Base-by-base conservation (phyloP, 441 rosid genomes). In the Hura crepitans region DNA sequence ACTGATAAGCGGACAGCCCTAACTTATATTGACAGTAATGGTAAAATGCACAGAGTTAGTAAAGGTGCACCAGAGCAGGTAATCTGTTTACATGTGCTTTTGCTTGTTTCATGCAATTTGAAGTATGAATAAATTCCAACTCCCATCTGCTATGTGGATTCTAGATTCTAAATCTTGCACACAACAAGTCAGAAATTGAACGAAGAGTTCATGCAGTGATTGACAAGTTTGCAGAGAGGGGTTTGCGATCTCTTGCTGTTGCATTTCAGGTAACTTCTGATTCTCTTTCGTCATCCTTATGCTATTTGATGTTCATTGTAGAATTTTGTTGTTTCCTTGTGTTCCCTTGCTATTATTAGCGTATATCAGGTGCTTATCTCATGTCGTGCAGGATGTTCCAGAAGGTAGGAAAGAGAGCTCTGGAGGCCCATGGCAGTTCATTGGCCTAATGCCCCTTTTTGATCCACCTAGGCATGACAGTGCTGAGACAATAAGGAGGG, bases 41-140 rank as follows among this genome's bases (percentile, higher is more conserved):
- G 98, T 68, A 91, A 83, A 85, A 89, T 88, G 98, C 97, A 89
- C 49, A 85, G 98, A 80, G 98, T 93, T 73, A 93, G 98, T 82
- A 93, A 93, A 85, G 98, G 98, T 66, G 98, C 98, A 59, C 98
- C 98, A 0, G 98, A 93, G 81, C 98, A 93, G 93, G 98, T 93
- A 79, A 77, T 64, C 28, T 75, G 45, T 60, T 65, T 35, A 37
- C 54, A 2, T 43, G 18, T 4, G 11, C 43, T 15, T 46, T 58
- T 56, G 27, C 59, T 53, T 42, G 57, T 12, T 25, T 5, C 20
- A 39, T 56, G 18, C 28, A 27, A 23, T 45, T 22, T 50, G n/a
- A 55, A 37, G 61, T 22, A 14, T 61, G 27, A 9, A 61, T 35
- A 62, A 42, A 27, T 50, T n/a, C 70, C 80, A 59, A 79, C 55